Base-by-base conservation (phyloP, 2,329 filamentous ascomycete genomes). In the Elsinoe arachidis region DNA sequence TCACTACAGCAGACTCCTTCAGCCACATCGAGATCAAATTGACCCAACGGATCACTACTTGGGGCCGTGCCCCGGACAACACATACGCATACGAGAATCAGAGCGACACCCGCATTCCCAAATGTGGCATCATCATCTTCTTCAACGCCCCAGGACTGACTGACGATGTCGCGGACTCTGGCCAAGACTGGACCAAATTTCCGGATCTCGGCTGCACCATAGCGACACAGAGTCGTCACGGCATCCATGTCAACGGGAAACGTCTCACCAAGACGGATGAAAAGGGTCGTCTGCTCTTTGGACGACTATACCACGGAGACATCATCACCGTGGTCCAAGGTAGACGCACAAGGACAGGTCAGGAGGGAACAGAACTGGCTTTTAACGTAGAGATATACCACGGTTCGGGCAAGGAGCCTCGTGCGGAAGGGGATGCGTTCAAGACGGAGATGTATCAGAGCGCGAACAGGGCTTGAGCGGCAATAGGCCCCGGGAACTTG, bases 171-270 rank as follows among this genome's bases (percentile, higher is more conserved):
- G 79, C 70, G 9, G 68, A 70, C 44, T 63, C 69, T 53, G 71
- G 79, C 54, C 81, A 80, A 66, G 77, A 79, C 58, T 84, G 77
- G 74, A 77, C 74, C 9, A 71, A 70, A 14, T 64, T 82, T 1
- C 70, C 71, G 1, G 79, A 81, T 11, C 75, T 85, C 1, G 85
- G 85, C 64, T 79, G 82, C 3, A 86, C 90, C 60, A 84, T 96
- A 53, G 86, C 86, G 1, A 95, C 90, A 2, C 90, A 90, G 64
- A 86, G 88, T 3, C 86, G 84, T 5, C 76, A 78, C 26, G 88
- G 89, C 17, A 88, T 96, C 61, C 79, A 76, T 63, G 78, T 97
- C 67, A 96, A 96, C 65, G 84, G 81, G 26, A 78, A 81, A n/a
- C 75, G 77, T 39, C 73, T 96, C 21, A 79, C 79, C 59, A 77